phyloP scores from a whole-genome alignment of 192 early-diverging fungal species.

The Backusella tuberculispora region DNA sequence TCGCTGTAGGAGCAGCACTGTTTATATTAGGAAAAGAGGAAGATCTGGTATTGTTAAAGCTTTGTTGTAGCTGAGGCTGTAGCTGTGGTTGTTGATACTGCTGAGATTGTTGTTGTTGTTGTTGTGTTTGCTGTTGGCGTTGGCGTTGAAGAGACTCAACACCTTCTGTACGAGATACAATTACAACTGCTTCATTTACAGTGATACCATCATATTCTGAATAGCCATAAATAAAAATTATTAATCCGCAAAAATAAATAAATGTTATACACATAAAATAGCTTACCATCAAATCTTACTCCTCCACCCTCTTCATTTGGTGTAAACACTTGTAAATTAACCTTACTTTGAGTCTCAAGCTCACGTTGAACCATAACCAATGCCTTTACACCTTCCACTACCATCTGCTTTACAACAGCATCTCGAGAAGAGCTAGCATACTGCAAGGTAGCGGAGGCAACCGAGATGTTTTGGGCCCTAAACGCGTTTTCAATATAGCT shows the following conservation, averaged over 20 bases:
- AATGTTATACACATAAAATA: not conserved
- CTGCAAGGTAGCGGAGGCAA: not conserved
- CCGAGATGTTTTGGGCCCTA: not conserved
- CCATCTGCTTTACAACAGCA: slow-evolving; percentile 14
- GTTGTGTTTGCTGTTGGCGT: not conserved
- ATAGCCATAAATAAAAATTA: not conserved
- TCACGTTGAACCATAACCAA: slow-evolving; percentile 13
- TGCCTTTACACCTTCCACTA: slow-evolving; percentile 27
- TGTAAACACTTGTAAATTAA: slow-evolving; percentile 19
- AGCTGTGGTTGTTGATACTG: not conserved
- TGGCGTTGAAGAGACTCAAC: not conserved
- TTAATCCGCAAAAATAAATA: not conserved
- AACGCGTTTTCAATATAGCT: slow-evolving; percentile 16
- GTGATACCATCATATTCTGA: slow-evolving; percentile 29
- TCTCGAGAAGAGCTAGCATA: slow-evolving; percentile 1
- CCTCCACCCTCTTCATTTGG: slow-evolving; percentile 15
- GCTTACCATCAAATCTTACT: slow-evolving; percentile 29
- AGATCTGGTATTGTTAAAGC: not conserved
- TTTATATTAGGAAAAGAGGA: not conserved
- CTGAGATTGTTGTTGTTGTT: not conserved
- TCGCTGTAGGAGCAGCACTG: not conserved
- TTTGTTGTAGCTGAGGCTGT: not conserved
- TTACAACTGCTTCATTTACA: slow-evolving; percentile 23
- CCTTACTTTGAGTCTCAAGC: not conserved
- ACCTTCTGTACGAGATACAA: not conserved